Base-by-base conservation (phyloP, 768 basidiomycete genomes). In the Lanmaoa rubissima region DNA sequence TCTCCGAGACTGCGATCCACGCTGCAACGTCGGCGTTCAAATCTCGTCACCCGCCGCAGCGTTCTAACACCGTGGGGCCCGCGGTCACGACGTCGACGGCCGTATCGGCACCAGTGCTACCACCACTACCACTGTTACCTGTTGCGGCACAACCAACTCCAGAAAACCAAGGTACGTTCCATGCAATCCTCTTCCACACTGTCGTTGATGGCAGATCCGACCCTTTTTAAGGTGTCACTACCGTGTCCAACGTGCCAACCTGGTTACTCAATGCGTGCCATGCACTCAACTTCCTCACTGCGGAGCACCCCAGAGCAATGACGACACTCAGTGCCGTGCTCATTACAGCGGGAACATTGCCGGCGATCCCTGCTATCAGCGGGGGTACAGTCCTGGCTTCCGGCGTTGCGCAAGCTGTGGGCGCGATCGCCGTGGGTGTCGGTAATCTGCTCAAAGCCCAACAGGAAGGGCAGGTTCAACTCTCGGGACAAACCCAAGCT, bases 191-290 rank as follows among this genome's bases (percentile, higher is more conserved):
- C n/a, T 5, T n/a, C 48, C 4, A 50, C n/a, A 17, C n/a, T n/a
- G 36, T 19, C 26, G 38, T 13, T 50, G n/a, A 39, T 31, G 28
- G 31, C 36, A 39, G 38, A 40, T 19, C 19, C 12, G 12, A 8
- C 7, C 5, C 16, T 28, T 39, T 0, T 4, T 13, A 47, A 78
- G 76, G 67, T 12, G 68, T 74, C 28, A 79, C 79, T 0, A 73
- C 75, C 4, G 75, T 82, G 9, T 75, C 81, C 16, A 81, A 87
- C 56, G 89, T 84, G 12, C 89, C 89, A 0, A 74, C 82, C 0
- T 92, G 89, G 89, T 78, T 92, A 17, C 67, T 92, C 54, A 90
- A 90, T 63, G 89, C 90, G 1, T 85, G 85, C 62, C 83, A 78
- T 47, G 89, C 90, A 11, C 78, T 92, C 57, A 87, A 90, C 52